phyloP scores from a whole-genome alignment of 2,329 filamentous ascomycete genomes.

The Camillea tinctor region DNA sequence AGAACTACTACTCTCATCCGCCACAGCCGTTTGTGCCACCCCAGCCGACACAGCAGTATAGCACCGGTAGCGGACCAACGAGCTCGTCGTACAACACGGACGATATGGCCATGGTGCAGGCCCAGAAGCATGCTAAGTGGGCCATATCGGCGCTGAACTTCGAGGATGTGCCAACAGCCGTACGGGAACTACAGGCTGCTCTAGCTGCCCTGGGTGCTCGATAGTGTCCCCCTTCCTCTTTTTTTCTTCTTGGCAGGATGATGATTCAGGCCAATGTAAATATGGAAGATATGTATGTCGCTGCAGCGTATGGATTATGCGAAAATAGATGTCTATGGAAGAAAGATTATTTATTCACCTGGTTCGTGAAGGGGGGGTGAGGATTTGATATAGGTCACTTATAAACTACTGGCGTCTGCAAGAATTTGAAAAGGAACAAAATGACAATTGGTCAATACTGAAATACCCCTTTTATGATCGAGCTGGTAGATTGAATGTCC shows the following conservation, averaged over 20 bases:
- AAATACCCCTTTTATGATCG: too few relatives aligned
- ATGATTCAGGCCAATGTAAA: not conserved
- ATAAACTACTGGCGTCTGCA: too few relatives aligned
- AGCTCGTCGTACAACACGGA: slow-evolving; percentile 54
- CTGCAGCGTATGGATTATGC: too few relatives aligned
- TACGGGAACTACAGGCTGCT: slow-evolving; percentile 78
- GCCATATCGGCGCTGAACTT: slow-evolving; percentile 96
- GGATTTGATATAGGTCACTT: too few relatives aligned
- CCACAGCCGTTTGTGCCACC: slow-evolving; percentile 24
- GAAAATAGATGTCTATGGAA: too few relatives aligned
- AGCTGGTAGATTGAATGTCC: too few relatives aligned
- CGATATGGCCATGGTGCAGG: slow-evolving; percentile 68
- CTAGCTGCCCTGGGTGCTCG: slow-evolving; percentile 67
- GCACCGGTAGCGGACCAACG: slow-evolving; percentile 22
- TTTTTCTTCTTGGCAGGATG: not conserved
- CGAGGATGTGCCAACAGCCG: slow-evolving; percentile 87
- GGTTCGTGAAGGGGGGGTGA: too few relatives aligned
- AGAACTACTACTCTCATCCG: slow-evolving; percentile 21
- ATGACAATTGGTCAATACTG: too few relatives aligned
- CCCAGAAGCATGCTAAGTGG: slow-evolving; percentile 96
- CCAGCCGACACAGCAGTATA: slow-evolving; percentile 22
- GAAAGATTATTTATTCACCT: too few relatives aligned
- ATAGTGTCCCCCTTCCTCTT: slow-evolving; percentile 31
- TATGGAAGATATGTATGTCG: not conserved
- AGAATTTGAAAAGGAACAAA: too few relatives aligned